Conservation (phyloP, 352 stramenopile species). For the Phytophthora pistaciae region DNA sequence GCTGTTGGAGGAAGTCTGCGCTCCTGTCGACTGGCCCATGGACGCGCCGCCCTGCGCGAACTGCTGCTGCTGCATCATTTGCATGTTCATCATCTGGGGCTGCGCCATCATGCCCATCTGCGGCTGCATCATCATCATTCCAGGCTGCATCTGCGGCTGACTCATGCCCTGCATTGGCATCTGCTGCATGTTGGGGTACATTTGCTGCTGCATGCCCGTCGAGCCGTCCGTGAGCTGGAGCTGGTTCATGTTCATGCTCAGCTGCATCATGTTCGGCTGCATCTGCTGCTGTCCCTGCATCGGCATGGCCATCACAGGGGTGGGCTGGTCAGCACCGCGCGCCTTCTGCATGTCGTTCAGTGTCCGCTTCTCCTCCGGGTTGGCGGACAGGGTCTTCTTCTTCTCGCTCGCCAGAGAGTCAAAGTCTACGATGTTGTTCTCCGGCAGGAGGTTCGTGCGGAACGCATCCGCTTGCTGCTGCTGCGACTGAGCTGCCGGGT, state of each 20-base stretch:
- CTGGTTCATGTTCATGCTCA: conserved; percentile 47
- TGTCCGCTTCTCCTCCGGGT: conserved; percentile 50
- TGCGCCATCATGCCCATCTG: conserved; percentile 53
- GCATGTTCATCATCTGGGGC: conserved; percentile 44
- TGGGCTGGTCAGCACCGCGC: conserved; percentile 36
- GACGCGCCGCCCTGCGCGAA: conserved; percentile 21
- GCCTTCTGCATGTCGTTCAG: conserved; percentile 74
- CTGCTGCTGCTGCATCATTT: conserved; percentile 35
- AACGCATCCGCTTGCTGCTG: conserved; percentile 39
- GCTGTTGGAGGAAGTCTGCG: conserved; percentile 19
- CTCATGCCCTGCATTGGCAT: conserved; percentile 42
- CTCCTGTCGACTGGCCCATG: conserved; percentile 16
- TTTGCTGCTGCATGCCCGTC: conserved; percentile 43
- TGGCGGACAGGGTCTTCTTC: conserved; percentile 44
- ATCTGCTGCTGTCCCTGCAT: conserved; percentile 39
- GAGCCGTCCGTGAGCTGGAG: conserved; percentile 39
- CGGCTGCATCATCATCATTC: conserved; percentile 57
- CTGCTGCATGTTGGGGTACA: conserved; percentile 45
- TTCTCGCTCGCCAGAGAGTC: conserved; percentile 62
- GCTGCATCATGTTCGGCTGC: conserved; percentile 47
- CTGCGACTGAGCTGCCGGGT: conserved; percentile 6
- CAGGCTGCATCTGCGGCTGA: conserved; percentile 42
- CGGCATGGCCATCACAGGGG: conserved; percentile 52
- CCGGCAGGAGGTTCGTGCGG: conserved; percentile 61
- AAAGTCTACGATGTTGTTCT: conserved; percentile 78